Evolutionary conservation across 2,329 filamentous ascomycete species (phyloP).

Genomic region (Sporothrix curviconia): DNA sequence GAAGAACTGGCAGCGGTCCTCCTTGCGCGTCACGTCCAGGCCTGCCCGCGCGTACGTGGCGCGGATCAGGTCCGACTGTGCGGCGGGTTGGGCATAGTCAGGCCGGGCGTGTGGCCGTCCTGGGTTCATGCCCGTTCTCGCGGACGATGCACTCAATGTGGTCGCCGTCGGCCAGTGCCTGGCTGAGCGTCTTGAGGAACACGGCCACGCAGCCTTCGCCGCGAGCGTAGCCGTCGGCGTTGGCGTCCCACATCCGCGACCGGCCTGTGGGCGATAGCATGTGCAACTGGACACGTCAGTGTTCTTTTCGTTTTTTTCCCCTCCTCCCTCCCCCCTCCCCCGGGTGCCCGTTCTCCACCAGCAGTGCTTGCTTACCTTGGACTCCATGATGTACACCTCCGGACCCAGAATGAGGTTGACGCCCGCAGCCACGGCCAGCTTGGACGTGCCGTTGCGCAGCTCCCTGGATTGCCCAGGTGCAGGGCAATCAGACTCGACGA

Average conservation of each 20-base stretch:
- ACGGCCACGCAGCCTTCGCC: conserved; percentile 48
- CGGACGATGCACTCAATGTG: conserved; percentile 41
- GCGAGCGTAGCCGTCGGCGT: conserved; percentile 51
- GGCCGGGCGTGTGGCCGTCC: conserved; percentile 46
- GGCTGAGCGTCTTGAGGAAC: conserved; percentile 44
- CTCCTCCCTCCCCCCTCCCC: neutral
- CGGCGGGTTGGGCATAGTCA: conserved; percentile 46
- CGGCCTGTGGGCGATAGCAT: conserved; percentile 40
- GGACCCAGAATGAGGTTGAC: conserved; percentile 29
- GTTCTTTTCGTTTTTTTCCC: neutral
- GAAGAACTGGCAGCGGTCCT: conserved; percentile 40
- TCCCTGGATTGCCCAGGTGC: conserved; percentile 26
- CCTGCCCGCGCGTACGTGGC: conserved; percentile 38
- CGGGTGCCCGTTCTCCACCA: too few relatives aligned
- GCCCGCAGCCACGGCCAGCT: conserved; percentile 26
- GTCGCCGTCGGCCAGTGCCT: conserved; percentile 45
- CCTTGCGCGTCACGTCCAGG: conserved; percentile 27
- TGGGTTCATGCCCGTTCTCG: conserved; percentile 41
- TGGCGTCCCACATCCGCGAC: conserved; percentile 43
- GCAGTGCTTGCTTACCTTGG: conserved; percentile 8
- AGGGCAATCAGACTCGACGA: conserved; percentile 30
- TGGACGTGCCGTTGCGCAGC: conserved; percentile 22
- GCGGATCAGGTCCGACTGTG: conserved; percentile 40
- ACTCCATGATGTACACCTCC: conserved; percentile 19
- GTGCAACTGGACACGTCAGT: conserved; percentile 24